Percentiles rank a stretch among this genome's conserved stretches.
phyloP scores from a whole-genome alignment of 305 asterid genomes.

The Fraxinus velutina region DNA sequence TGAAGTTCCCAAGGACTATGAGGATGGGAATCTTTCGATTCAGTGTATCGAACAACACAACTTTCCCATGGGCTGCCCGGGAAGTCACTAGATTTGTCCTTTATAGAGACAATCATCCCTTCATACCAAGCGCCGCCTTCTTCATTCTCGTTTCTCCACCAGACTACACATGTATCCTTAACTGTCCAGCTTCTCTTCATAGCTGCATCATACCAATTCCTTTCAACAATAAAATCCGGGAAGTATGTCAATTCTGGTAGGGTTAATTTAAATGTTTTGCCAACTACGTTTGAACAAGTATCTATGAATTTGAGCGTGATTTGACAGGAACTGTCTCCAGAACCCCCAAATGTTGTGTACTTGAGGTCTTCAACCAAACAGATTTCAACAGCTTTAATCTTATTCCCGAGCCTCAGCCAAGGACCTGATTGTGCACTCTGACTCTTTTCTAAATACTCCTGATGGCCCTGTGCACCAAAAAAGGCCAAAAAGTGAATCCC shows the following conservation, averaged over 20 bases:
- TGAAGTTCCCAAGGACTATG: slow-evolving; percentile 97
- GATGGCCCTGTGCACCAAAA: slow-evolving; percentile 67
- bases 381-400: slow-evolving; percentile 62
- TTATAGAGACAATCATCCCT: slow-evolving; percentile 56
- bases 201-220: slow-evolving; percentile 65
- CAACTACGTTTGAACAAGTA: slow-evolving; percentile 38
- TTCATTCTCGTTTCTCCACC: slow-evolving; percentile 74
- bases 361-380: slow-evolving; percentile 67
- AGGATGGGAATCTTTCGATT: slow-evolving; percentile 26
- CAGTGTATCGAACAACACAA: slow-evolving; percentile 52
- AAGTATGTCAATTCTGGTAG: slow-evolving; percentile 72
- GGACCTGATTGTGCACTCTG: slow-evolving; percentile 38
- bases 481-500: slow-evolving; percentile 13
- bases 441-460: slow-evolving; percentile 44
- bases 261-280: slow-evolving; percentile 46
- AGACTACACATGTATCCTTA: slow-evolving; percentile 67
- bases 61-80: slow-evolving; percentile 96
- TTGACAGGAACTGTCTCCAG: slow-evolving; percentile 91
- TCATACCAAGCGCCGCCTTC: slow-evolving; percentile 78
- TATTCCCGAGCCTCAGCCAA: slow-evolving; percentile 45
- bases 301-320: slow-evolving; percentile 67
- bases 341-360: slow-evolving; percentile 64
- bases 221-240: slow-evolving; percentile 85
- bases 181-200: slow-evolving; percentile 60
- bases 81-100: slow-evolving; percentile 53